A percentile compares a stretch with the other conserved stretches of the same genome.
phyloP scores from a whole-genome alignment of 2,329 filamentous ascomycete species.

The Fusarium nematophilum region DNA sequence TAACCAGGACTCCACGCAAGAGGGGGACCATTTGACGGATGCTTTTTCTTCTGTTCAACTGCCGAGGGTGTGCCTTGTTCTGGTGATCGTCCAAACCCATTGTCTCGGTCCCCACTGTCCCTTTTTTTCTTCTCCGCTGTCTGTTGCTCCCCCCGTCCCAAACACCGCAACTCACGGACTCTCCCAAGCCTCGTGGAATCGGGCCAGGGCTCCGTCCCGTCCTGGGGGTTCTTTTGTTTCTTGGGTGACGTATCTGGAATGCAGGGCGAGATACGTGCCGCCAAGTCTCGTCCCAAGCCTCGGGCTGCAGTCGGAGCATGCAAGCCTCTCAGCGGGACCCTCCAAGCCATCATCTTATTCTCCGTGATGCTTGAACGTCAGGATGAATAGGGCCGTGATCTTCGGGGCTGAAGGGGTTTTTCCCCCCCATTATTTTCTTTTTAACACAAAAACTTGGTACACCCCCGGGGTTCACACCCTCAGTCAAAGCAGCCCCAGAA shows the following conservation, averaged over 20 bases:
- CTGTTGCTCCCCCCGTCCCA: not conserved
- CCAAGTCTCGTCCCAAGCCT: not conserved
- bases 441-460: too few relatives aligned
- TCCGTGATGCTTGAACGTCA: not conserved
- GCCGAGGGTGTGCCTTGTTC: too few relatives aligned
- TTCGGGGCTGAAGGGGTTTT: too few relatives aligned
- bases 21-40: too few relatives aligned
- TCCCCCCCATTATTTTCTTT: too few relatives aligned
- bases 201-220: conserved; percentile 1
- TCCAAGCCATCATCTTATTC: not conserved
- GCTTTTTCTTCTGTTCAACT: too few relatives aligned
- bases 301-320: too few relatives aligned
- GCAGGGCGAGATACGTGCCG: not conserved
- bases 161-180: not conserved
- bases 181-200: conserved; percentile 3
- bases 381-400: too few relatives aligned
- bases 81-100: not conserved
- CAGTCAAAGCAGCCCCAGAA: too few relatives aligned
- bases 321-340: too few relatives aligned
- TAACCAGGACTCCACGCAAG: too few relatives aligned
- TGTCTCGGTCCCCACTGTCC: too few relatives aligned
- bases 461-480: not conserved
- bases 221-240: not conserved
- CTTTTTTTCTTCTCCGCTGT: not conserved
- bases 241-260: conserved; percentile 18